Conservation (phyloP, 2,329 filamentous ascomycete species). For the Aspergillus texensis region DNA sequence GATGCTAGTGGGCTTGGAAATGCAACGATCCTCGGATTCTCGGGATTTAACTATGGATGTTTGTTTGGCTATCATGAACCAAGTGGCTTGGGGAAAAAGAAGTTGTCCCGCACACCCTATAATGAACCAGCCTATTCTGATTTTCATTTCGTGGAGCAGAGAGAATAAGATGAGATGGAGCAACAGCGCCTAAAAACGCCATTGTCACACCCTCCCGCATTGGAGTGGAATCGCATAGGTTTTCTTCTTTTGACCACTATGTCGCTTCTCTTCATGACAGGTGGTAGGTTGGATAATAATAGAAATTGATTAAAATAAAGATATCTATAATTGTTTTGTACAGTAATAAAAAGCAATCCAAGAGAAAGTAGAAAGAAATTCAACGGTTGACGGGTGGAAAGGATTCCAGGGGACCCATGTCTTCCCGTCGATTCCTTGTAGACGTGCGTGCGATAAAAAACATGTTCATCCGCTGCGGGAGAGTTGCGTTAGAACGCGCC, state of each 20-base stretch:
- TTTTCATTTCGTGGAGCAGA: neutral
- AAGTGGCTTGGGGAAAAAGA: neutral
- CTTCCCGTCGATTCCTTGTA: slow-evolving; percentile 29
- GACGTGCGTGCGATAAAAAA: slow-evolving; percentile 11
- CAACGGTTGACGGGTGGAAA: slow-evolving; percentile 13
- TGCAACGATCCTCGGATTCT: slow-evolving; percentile 1
- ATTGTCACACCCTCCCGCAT: neutral
- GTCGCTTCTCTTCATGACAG: slow-evolving; percentile 1
- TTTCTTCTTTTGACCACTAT: neutral
- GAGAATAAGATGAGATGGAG: neutral
- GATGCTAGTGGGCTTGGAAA: slow-evolving; percentile 11
- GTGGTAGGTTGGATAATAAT: slow-evolving; percentile 7
- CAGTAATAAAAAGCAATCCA: slow-evolving; percentile 4
- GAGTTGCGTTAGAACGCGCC: slow-evolving; percentile 15
- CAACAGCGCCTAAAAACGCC: neutral
- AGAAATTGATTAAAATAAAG: neutral
- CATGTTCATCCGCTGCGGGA: slow-evolving; percentile 11
- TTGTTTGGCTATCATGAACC: neutral
- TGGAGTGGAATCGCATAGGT: neutral
- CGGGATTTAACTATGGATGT: slow-evolving; percentile 1
- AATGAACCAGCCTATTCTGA: neutral
- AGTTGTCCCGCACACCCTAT: neutral
- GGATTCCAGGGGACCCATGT: slow-evolving; percentile 17
- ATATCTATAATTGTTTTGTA: neutral
- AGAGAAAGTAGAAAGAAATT: slow-evolving; percentile 3